Evolutionary conservation across 306 rosid genomes (phyloP).

Genomic region (Castanea mollissima): DNA sequence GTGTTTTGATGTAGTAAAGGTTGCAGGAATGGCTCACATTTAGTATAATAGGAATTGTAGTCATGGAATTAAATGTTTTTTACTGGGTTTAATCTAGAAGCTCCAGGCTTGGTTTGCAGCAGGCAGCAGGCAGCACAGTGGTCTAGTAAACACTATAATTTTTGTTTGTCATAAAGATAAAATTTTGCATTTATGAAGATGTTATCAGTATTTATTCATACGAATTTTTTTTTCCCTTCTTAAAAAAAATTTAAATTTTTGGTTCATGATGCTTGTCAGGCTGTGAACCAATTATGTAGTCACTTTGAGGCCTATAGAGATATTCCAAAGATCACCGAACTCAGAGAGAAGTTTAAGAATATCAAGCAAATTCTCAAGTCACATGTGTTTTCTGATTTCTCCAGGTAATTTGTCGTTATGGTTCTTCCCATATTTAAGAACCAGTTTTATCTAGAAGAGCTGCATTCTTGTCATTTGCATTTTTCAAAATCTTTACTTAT

Average conservation of each 20-base stretch:
- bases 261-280: constrained; percentile 58
- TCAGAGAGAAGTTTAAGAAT: constrained; percentile 95
- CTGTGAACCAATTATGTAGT: constrained; percentile 94
- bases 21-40: neutral
- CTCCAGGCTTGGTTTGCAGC: neutral
- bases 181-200: constrained; percentile 12
- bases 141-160: neutral
- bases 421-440: neutral
- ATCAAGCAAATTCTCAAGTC: constrained; percentile 98
- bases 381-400: constrained; percentile 93
- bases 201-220: neutral
- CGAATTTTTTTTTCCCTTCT: neutral
- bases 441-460: neutral
- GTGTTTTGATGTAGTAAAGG: neutral
- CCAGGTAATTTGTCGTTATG: constrained; percentile 56
- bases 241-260: neutral
- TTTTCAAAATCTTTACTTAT: no score
- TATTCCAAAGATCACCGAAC: constrained; percentile 94
- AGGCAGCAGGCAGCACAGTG: neutral
- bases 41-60: neutral
- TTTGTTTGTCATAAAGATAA: neutral
- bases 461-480: no score
- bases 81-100: neutral
- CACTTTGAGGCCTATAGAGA: constrained; percentile 99
- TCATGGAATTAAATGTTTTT: neutral